Evolutionary conservation across 352 stramenopile genomes (phyloP), one percentile per base, ranked within the genome.

Genomic region (Phytopythium cucurbitacearum): DNA sequence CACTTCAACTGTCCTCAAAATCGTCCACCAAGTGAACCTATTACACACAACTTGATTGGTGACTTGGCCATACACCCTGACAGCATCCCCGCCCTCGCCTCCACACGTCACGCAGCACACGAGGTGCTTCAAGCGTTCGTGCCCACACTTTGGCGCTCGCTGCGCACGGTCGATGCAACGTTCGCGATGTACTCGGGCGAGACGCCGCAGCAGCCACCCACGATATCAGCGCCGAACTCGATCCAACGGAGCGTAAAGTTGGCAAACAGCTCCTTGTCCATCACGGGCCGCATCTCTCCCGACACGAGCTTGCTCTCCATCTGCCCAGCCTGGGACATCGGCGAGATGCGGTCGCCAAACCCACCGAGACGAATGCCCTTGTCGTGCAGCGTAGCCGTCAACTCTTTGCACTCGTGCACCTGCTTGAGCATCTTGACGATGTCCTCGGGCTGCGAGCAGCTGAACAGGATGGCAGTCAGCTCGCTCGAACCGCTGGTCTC

Each of bases 121-220:
- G 21, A 28, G 21, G 1, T 2, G 21, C 21, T 28, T 43, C 39
- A 43, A 43, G 39, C 11, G 11, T n/a, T 43, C 39, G 11, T n/a
- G n/a, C 39, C n/a, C n/a, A n/a, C 39, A 43, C 39, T 43, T 43
- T 43, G 11, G 39, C 10, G n/a, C 53, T 45, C 6, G 71, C 49
- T 44, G 21, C 21, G 21, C 21, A 28, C 21, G 21, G 21, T 28
- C 21, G 21, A 28, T 28, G 57, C 55, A 40, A 94, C 62, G 21
- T 67, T 54, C 37, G 62, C 59, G 54, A 97, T 83, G 59, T 97
- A 89, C 39, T 75, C 71, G 0, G 90, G 86, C 5, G 85, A 71
- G 32, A 97, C 88, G 33, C 72, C 87, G 60, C 92, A 98, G 68
- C 92, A 97, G 12, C 90, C 87, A 35, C 90, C 92, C 37, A 97